Percentiles rank a stretch among this genome's conserved stretches.
Conservation (phyloP, 2,329 filamentous ascomycete species). For the Metarhizium robertsii region DNA sequence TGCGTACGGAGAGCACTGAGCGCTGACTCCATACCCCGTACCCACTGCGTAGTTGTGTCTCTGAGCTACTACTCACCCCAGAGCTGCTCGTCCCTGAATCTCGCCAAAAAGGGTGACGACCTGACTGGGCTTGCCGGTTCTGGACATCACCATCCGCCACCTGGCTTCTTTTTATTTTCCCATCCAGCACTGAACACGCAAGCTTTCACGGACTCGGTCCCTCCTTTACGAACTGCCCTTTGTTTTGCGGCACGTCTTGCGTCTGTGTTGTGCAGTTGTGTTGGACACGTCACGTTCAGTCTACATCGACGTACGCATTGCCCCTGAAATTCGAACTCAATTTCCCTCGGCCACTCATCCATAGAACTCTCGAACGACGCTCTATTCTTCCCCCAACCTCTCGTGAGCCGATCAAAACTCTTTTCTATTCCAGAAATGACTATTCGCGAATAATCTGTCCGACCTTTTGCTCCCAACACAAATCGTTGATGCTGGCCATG, state of each 20-base stretch:
- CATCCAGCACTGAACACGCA: not conserved
- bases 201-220: not conserved
- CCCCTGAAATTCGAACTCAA: not conserved
- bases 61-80: not conserved
- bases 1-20: no score
- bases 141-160: not conserved
- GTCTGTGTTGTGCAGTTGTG: not conserved
- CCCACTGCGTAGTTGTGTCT: not conserved
- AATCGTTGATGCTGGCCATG: conserved; percentile 29
- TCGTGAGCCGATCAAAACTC: not conserved
- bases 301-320: not conserved
- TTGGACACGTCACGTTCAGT: not conserved
- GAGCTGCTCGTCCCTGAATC: not conserved
- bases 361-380: not conserved
- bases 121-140: not conserved
- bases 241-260: not conserved
- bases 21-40: no score
- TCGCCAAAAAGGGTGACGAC: conserved; percentile 2
- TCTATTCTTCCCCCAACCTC: not conserved
- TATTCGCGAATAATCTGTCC: not conserved
- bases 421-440: conserved; percentile 3
- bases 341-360: not conserved
- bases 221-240: not conserved
- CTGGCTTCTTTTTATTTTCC: not conserved
- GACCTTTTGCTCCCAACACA: not conserved